A percentile compares a stretch with the other conserved stretches of the same genome.
Conservation (phyloP, 2,329 filamentous ascomycete species). For the Chrysoporthe deuterocubensis region DNA sequence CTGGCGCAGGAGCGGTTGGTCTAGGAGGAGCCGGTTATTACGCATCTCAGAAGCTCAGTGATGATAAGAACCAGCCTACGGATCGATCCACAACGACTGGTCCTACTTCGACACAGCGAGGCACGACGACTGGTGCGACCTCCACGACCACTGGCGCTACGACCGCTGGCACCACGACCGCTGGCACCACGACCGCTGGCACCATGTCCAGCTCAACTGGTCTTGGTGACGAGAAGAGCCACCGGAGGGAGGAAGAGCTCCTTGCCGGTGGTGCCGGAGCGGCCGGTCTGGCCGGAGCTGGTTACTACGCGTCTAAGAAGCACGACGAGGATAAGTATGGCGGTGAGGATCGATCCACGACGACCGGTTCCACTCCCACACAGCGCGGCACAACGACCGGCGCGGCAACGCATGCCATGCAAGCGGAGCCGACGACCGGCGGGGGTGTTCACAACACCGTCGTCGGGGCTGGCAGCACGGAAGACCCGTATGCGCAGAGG, state of each 20-base stretch:
- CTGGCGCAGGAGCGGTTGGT: conserved; percentile 17
- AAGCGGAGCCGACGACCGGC: neutral
- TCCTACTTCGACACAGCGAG: neutral
- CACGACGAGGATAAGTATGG: neutral
- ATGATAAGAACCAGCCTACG: neutral
- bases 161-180: neutral
- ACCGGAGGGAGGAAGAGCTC: neutral
- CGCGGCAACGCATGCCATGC: neutral
- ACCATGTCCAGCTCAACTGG: neutral
- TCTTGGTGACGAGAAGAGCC: neutral
- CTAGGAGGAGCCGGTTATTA: conserved; percentile 19
- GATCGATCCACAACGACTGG: neutral
- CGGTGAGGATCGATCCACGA: neutral
- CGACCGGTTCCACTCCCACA: neutral
- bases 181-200: neutral
- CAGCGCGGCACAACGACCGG: conserved; percentile 13
- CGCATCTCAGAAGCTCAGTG: conserved; percentile 1
- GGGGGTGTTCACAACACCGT: conserved; percentile 27
- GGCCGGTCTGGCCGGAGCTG: conserved; percentile 17
- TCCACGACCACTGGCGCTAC: neutral
- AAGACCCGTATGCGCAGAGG: conserved; percentile 2
- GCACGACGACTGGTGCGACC: neutral
- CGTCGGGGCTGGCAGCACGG: conserved; percentile 19
- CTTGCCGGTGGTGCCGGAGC: conserved; percentile 20
- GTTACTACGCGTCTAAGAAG: conserved; percentile 11